These are phyloP conservation scores for Gnaphalium uliginosum DNA, from an alignment of 129 eudicot species.

Conservation along the genomic window DNA sequence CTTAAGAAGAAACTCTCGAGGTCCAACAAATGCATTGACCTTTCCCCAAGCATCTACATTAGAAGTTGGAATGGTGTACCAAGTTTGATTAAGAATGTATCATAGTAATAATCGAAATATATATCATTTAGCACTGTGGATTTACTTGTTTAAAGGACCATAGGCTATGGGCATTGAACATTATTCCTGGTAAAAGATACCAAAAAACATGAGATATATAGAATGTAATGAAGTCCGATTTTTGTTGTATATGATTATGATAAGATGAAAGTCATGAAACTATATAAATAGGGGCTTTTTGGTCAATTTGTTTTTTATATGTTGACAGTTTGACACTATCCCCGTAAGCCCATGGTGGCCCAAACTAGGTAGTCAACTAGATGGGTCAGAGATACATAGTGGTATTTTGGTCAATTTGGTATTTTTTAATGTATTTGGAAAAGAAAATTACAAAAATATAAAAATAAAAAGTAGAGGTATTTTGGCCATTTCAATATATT, in stretches of 20 bases:
- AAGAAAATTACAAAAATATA: no score
- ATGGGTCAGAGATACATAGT: no score
- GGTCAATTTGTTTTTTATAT: no score
- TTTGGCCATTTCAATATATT: no score
- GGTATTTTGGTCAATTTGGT: no score
- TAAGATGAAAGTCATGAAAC: no score
- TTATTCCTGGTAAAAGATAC: conserved; percentile 8
- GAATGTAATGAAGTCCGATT: conserved; percentile 28
- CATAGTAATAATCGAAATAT: neutral
- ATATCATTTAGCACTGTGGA: neutral
- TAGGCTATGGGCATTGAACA: conserved; percentile 5
- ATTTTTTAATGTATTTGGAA: no score
- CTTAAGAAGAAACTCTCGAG: conserved; percentile 73
- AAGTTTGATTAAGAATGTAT: conserved; percentile 39
- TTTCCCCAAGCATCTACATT: conserved; percentile 80
- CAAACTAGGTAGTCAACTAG: no score
- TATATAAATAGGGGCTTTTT: no score
- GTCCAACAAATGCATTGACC: conserved; percentile 52
- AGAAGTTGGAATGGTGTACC: conserved; percentile 85
- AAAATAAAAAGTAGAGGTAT: no score
- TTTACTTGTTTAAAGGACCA: neutral
- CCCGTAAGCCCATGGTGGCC: no score
- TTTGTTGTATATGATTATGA: conserved; percentile 21
- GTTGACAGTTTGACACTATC: no score
- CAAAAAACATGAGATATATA: conserved; percentile 20